These are phyloP conservation scores for Diddensiella transvaalensis DNA, from an alignment of 805 yeast genomes.

Conservation along the genomic window DNA sequence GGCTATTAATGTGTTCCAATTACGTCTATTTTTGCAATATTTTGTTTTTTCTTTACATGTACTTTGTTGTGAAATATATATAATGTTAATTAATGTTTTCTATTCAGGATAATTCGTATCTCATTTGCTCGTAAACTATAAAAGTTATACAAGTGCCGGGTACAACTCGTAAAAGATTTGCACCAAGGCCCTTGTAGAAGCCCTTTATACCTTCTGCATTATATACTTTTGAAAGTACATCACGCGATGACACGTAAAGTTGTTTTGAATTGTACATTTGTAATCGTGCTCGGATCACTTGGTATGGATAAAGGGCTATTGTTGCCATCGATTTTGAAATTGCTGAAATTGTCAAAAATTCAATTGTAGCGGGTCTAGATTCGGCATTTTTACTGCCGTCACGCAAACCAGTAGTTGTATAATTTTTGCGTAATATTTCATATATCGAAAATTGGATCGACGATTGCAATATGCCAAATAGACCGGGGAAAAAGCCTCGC, in stretches of 20 bases:
- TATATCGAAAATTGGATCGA: slow-evolving; percentile 84
- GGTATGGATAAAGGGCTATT: slow-evolving; percentile 73
- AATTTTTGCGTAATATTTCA: slow-evolving; percentile 43
- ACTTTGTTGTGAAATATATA: no score
- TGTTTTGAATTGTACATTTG: slow-evolving; percentile 46
- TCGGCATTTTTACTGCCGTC: slow-evolving; percentile 15
- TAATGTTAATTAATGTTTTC: neutral
- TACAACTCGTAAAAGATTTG: slow-evolving; percentile 75
- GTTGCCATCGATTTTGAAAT: slow-evolving; percentile 67
- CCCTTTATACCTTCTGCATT: slow-evolving; percentile 56
- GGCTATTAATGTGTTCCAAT: slow-evolving; percentile 10
- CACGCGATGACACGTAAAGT: slow-evolving; percentile 29
- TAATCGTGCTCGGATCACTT: slow-evolving; percentile 71
- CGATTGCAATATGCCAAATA: slow-evolving; percentile 84
- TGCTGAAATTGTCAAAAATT: slow-evolving; percentile 66
- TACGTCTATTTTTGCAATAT: neutral
- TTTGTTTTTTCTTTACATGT: neutral
- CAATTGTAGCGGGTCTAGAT: slow-evolving; percentile 38
- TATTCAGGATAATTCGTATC: neutral
- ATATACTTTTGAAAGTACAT: slow-evolving; percentile 41
- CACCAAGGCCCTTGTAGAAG: slow-evolving; percentile 77
- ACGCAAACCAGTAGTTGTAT: slow-evolving; percentile 4
- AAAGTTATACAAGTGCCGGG: slow-evolving; percentile 95
- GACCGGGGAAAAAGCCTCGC: slow-evolving; percentile 70
- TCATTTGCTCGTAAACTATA: slow-evolving; percentile 62